phyloP scores from a whole-genome alignment of 495 filamentous ascomycete species.

The Penicillium macrosclerotiorum region DNA sequence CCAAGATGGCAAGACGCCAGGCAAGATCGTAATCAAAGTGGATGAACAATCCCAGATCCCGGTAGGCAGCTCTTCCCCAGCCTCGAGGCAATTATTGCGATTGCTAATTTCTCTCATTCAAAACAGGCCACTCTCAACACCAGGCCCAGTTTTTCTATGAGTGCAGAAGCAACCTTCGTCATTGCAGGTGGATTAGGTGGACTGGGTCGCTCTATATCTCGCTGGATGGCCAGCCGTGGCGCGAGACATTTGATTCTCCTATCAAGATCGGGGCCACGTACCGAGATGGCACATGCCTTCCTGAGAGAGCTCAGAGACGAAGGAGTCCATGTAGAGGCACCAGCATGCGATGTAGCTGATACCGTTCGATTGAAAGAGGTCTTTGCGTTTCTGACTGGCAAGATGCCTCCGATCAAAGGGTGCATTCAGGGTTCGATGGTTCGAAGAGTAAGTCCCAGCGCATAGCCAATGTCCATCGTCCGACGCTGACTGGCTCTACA shows the following conservation, averaged over 20 bases:
- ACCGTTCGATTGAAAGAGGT: neutral
- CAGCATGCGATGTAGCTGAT: slow-evolving; percentile 2
- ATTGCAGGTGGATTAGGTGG: slow-evolving; percentile 14
- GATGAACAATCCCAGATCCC: neutral
- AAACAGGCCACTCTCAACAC: no score
- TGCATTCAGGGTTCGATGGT: no score
- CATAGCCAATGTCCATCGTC: no score
- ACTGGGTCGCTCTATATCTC: slow-evolving; percentile 3
- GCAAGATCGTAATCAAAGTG: neutral
- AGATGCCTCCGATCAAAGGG: slow-evolving; percentile 1
- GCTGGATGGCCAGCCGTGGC: slow-evolving; percentile 1
- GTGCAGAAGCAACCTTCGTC: slow-evolving; percentile 7
- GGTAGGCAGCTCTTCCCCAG: neutral
- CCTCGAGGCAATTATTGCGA: no score
- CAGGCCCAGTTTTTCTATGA: no score
- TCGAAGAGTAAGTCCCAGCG: no score
- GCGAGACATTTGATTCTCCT: slow-evolving; percentile 7
- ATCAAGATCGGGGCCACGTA: slow-evolving; percentile 1
- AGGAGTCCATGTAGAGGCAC: neutral
- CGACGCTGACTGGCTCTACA: neutral
- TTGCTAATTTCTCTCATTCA: no score
- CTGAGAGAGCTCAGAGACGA: no score
- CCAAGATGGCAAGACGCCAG: neutral
- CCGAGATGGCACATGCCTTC: no score
- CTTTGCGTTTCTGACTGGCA: neutral